Percentiles rank a stretch among this genome's conserved stretches.
Conservation (phyloP, 1,284 basidiomycete genomes). For the Sporisorium iseilematis-ciliati region DNA sequence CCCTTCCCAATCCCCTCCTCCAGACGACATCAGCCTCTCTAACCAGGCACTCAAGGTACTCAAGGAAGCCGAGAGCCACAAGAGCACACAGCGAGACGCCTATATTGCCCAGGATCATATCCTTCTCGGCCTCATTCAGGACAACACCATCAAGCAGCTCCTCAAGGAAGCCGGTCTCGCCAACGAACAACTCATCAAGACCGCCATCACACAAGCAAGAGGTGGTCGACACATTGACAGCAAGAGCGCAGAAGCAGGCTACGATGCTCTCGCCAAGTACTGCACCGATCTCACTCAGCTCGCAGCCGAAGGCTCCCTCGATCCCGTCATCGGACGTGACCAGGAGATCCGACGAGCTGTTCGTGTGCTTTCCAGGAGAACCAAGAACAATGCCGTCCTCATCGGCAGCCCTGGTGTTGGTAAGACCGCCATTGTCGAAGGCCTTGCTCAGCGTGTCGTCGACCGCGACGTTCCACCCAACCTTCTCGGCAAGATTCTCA, state of each 20-base stretch:
- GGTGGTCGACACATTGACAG: conserved; percentile 85
- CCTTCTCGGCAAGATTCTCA: conserved; percentile 82
- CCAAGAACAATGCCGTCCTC: conserved; percentile 91
- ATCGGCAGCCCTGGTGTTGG: conserved; percentile 75
- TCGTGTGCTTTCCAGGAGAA: conserved; percentile 72
- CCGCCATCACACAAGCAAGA: conserved; percentile 81
- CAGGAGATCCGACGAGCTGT: conserved; percentile 68
- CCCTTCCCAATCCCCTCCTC: conserved; percentile 64
- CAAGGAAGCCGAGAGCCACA: conserved; percentile 61
- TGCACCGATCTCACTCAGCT: conserved; percentile 74
- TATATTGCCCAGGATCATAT: conserved; percentile 92
- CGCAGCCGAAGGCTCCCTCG: conserved; percentile 72
- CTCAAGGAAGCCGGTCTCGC: conserved; percentile 83
- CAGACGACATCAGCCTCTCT: conserved; percentile 63
- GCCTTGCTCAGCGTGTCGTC: conserved; percentile 93
- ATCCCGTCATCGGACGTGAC: conserved; percentile 74
- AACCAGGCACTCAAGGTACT: conserved; percentile 60
- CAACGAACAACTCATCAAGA: conserved; percentile 78
- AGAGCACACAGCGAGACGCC: conserved; percentile 78
- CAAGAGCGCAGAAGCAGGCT: conserved; percentile 75
- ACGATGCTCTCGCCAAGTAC: conserved; percentile 70
- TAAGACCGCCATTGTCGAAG: conserved; percentile 85
- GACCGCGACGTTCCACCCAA: conserved; percentile 94
- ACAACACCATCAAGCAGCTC: conserved; percentile 76
- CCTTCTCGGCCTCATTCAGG: conserved; percentile 81